Percentiles rank a stretch among this genome's conserved stretches.
Conservation (phyloP, 306 rosid species). For the Rosa chinensis region DNA sequence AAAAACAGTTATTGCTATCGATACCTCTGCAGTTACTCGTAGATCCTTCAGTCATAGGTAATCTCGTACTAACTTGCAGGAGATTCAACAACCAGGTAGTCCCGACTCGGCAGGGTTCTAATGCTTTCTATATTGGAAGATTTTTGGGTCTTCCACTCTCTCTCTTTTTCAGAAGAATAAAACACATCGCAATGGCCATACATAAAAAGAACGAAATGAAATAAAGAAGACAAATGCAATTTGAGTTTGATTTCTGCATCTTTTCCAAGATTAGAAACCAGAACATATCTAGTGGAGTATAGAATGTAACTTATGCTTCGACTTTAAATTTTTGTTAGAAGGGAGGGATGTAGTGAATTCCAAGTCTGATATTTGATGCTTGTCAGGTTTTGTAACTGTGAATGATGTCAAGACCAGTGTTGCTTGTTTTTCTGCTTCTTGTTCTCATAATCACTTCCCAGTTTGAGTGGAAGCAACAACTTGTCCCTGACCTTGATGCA, state of each 20-base stretch:
- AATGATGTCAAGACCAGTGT: conserved; percentile 76
- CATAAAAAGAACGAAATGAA: background rate
- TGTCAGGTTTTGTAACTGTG: conserved; percentile 49
- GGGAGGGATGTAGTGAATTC: background rate
- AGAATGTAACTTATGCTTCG: background rate
- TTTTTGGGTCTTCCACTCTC: background rate
- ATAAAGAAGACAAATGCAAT: background rate
- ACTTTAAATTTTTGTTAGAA: background rate
- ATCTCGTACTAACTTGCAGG: background rate
- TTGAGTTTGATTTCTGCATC: background rate
- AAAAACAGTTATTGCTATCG: no score
- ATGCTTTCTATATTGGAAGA: background rate
- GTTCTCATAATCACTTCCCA: conserved; percentile 86
- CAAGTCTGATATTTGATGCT: background rate
- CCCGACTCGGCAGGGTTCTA: background rate
- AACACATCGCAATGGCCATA: background rate
- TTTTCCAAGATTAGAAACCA: background rate
- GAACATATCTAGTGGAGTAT: background rate
- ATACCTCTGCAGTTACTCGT: background rate
- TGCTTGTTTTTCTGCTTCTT: conserved; percentile 75
- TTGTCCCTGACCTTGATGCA: conserved; percentile 62
- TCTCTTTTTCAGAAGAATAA: background rate
- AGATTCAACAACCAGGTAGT: background rate
- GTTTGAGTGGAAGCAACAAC: conserved; percentile 86
- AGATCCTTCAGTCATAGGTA: background rate